Evolutionary conservation across 139 green algal species (phyloP).

Genomic region (Tetradesmus obliquus): DNA sequence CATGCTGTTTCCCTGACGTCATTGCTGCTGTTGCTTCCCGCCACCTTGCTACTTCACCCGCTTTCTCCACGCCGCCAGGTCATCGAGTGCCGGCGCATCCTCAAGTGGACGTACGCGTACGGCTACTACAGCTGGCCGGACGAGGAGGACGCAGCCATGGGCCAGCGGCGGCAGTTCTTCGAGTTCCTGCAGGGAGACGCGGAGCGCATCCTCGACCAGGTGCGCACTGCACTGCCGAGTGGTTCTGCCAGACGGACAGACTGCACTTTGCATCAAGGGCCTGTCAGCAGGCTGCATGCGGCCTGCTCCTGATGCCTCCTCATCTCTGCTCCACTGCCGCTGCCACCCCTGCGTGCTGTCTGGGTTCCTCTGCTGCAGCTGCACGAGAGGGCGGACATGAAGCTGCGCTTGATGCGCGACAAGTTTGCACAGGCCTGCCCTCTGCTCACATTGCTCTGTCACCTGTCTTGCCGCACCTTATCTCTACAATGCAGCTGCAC

Average conservation of each 20-base stretch:
- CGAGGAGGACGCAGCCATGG: slow-evolving; percentile 10
- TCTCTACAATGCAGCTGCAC: slow-evolving; percentile 67
- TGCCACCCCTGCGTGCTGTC: no score
- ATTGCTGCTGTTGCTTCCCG: not conserved
- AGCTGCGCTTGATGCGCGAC: not conserved
- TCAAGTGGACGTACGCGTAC: slow-evolving; percentile 99
- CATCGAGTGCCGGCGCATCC: slow-evolving; percentile 93
- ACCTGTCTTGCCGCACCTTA: not conserved
- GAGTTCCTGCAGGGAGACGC: slow-evolving; percentile 94
- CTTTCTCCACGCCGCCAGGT: slow-evolving; percentile 41
- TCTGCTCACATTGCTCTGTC: not conserved
- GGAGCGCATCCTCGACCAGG: slow-evolving; percentile 80
- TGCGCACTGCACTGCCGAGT: not conserved
- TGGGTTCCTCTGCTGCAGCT: not conserved
- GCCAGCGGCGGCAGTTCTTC: slow-evolving; percentile 78
- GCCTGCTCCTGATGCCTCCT: not conserved
- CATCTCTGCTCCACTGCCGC: not conserved
- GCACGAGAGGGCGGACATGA: not conserved
- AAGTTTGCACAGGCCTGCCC: not conserved
- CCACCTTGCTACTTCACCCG: not conserved
- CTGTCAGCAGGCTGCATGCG: not conserved
- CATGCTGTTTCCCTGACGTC: not conserved
- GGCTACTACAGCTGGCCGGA: slow-evolving; percentile 93
- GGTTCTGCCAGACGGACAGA: not conserved
- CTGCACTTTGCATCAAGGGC: no score